Percentiles rank a stretch among this genome's conserved stretches.
Conservation (phyloP, 1,284 basidiomycete species). For the Cutaneotrichosporon cutaneum region DNA sequence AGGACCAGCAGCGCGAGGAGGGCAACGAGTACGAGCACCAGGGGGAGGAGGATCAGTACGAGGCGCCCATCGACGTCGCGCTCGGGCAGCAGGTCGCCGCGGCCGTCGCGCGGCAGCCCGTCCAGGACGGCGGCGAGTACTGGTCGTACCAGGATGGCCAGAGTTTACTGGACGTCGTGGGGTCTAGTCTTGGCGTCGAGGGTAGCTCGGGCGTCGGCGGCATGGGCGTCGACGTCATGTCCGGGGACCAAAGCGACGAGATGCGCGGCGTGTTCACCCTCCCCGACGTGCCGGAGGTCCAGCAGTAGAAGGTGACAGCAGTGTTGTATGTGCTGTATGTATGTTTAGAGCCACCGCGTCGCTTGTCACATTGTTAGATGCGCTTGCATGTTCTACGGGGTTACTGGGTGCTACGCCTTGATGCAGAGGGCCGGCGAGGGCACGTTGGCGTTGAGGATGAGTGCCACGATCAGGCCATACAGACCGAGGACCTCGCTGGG, state of each 20-base stretch:
- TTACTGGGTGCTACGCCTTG: slow-evolving; percentile 7
- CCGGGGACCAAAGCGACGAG: slow-evolving; percentile 1
- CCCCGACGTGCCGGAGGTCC: slow-evolving; percentile 13
- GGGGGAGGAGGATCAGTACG: slow-evolving; percentile 1
- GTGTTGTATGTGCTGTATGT: slow-evolving; percentile 9
- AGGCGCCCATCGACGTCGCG: slow-evolving; percentile 10
- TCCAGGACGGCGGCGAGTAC: slow-evolving; percentile 27
- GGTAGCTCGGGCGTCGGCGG: neutral
- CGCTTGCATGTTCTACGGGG: slow-evolving; percentile 16
- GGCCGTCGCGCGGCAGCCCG: slow-evolving; percentile 17
- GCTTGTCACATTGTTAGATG: neutral
- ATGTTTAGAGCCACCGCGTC: neutral
- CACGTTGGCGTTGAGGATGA: slow-evolving; percentile 57
- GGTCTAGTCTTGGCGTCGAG: slow-evolving; percentile 7
- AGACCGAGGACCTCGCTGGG: slow-evolving; percentile 53
- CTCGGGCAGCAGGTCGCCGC: slow-evolving; percentile 24
- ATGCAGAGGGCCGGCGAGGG: slow-evolving; percentile 28
- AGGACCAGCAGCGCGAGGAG: slow-evolving; percentile 21
- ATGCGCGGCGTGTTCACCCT: slow-evolving; percentile 23
- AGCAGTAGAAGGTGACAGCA: slow-evolving; percentile 4
- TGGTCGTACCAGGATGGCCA: slow-evolving; percentile 40
- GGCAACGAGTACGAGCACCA: slow-evolving; percentile 3
- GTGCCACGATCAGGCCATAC: slow-evolving; percentile 59
- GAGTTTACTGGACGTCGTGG: slow-evolving; percentile 40
- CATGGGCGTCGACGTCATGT: slow-evolving; percentile 13